Base-by-base conservation (phyloP, 2,329 filamentous ascomycete genomes). In the Periglandula ipomoeae region DNA sequence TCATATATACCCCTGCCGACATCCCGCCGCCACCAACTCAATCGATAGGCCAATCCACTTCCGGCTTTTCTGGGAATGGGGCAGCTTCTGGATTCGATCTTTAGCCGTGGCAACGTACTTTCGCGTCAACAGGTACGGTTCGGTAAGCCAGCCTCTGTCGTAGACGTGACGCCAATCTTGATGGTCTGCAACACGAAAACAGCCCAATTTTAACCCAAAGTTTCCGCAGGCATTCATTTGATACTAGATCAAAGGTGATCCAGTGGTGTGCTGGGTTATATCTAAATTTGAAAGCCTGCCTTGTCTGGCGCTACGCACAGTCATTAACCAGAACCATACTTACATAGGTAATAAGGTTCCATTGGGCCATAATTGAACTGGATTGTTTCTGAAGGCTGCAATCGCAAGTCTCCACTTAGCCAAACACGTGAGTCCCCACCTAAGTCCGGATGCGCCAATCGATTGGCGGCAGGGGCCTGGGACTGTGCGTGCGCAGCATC, bases 401-500 rank as follows among this genome's bases (percentile, higher is more conserved):
- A n/a, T n/a, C n/a, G n/a, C n/a, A n/a, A n/a, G n/a, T n/a, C n/a
- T n/a, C n/a, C n/a, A n/a, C n/a, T n/a, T n/a, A n/a, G n/a, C n/a
- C n/a, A n/a, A n/a, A n/a, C n/a, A 40, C 42, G 37, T 43, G 40
- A 44, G 20, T 20, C 7, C 20, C 32, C 8, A 19, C 37, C 26
- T 7, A n/a, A 22, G 5, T 4, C 13, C 30, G 17, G 38, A 61
- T 58, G 56, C 54, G 49, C 19, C 30, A 49, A 41, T 39, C 41
- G 41, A 40, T 46, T 48, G 41, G 48, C 53, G 56, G 50, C 48
- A 55, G 55, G 59, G 58, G 61, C 53, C 59, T 50, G 49, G 55
- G 52, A 56, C 53, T 58, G 44, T 54, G 52, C 53, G 49, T 61
- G 56, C 55, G 56, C 61, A 56, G 57, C 56, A 60, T 50, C 67